Base-by-base conservation (phyloP, 2,329 filamentous ascomycete species). In the Mariannaea elegans region DNA sequence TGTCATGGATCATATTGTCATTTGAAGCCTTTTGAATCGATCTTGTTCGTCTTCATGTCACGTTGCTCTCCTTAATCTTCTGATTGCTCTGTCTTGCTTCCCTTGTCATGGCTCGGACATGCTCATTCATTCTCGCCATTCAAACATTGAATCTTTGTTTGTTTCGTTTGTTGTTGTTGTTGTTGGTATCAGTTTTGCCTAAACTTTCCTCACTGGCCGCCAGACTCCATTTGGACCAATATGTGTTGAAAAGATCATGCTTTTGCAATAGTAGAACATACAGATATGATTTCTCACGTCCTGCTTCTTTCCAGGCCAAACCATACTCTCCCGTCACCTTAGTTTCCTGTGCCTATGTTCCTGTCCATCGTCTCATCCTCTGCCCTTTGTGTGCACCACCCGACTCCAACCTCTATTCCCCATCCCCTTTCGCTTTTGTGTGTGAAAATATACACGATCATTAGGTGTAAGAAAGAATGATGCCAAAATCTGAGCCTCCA, bases 391-490 rank as follows among this genome's bases (percentile, higher is more conserved):
- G 54, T 60, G 51, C 58, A 63, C 62, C 58, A 65, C 53, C 64
- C 57, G 61, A 62, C 57, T 65, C 55, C 57, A 59, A 36, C 55
- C 57, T 69, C 68, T 68, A 67, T 65, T 63, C 50, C 57, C 63
- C 54, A 51, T 39, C 50, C 51, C 66, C 62, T 38, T 64, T 67
- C 59, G 64, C 68, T 70, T 71, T 63, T 66, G 3, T 46, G 52
- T 67, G 62, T 65, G 57, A 65, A 68, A 71, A 71, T 71, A 63
- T 70, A 71, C 69, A 71, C 63, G 68, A 63, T 62, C 65, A 70
- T 71, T 70, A 70, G 58, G 65, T 55, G 52, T 67, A 70, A 58
- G 65, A 71, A 70, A 65, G 65, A 71, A 70, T 65, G 64, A 71
- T 70, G 64, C 67, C 68, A 71, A 61, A 71, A 70, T 47, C 67